Evolutionary conservation across 2,329 filamentous ascomycete genomes (phyloP), one percentile per base, ranked within the genome.

Genomic region (Diaporthe destruens): DNA sequence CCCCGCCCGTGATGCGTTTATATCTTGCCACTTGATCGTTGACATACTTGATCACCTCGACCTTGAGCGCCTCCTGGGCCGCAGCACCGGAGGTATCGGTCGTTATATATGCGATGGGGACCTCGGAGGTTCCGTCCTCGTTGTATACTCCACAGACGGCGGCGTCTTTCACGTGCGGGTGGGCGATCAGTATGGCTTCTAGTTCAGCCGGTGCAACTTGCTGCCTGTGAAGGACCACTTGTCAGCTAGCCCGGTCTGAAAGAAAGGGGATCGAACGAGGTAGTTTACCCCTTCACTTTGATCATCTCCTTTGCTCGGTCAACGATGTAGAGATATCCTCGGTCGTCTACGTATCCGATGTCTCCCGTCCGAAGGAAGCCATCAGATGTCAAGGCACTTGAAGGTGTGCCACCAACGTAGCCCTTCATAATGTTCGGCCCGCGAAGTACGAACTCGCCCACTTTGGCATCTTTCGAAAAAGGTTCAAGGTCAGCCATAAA

Each of bases 261-360:
- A 36, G 2, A 29, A 29, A 29, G 29, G 5, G 9, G 11, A 36
- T 36, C 2, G 34, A 36, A 9, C 11, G 6, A 11, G 8, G 9
- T 2, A 2, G 16, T 44, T 32, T 29, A 73, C 71, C 72, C 72
- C 39, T 73, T 73, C 20, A 73, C 72, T 25, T 73, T 73, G 59
- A 73, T 73, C 68, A 73, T 73, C 34, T 73, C 72, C 23, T 73
- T 73, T 20, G 68, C 72, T 20, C 72, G 39, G 53, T 68, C 72
- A 25, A 73, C 61, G 18, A 73, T 71, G 47, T 66, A 73, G 1
- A 73, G 72, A 23, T 71, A 73, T 0, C 72, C 72, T 3, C 61
- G 11, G 11, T 59, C 36, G 23, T 73, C 68, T 51, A 66, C 72
- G 42, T 73, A 59, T 29, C 72, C 72, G 34, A 73, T 73, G 23